Base-by-base conservation (phyloP, 1,139 yeast species). In the Starmera stellimalicola region DNA sequence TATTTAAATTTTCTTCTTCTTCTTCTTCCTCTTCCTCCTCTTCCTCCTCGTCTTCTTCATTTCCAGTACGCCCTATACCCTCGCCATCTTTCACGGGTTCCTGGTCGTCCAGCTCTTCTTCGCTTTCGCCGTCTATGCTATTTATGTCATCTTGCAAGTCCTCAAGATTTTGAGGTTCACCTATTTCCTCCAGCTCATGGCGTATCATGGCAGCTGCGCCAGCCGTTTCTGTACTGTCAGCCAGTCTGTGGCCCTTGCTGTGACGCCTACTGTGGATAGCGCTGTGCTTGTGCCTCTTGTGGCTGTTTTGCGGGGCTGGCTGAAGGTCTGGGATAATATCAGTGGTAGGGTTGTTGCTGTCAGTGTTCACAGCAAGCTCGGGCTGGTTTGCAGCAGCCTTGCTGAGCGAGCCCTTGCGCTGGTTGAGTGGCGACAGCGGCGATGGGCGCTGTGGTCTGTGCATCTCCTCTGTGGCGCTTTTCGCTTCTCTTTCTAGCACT, bases 11-110 rank as follows among this genome's bases (percentile, higher is more conserved):
- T 6, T 32, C 29, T 1, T 37, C 37, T 2, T 32, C 33, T 3
- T 37, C 38, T 7, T 37, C 39, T 3, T 40, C 42, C 3, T 32
- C 39, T 14, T 36, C 39, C 17, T 14, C 20, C 14, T 28, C 19
- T 3, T 18, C 18, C 18, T 25, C 27, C 23, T 22, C n/a, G 16
- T 22, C 10, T 28, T 17, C 20, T 10, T 19, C 18, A n/a, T 14
- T 23, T 6, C 23, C 9, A 7, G 14, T 5, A 16, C 20, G 26
- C 12, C 9, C 23, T 19, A 11, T 8, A 22, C 12, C 25, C 12
- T 8, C 25, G 12, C 12, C 25, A 5, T 22, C 25, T 22, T 22
- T 14, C 11, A 22, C 11, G 12, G 6, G 11, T 22, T 22, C 25
- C 12, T n/a, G 7, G 5, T 22, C 25, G 11, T 22, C 25, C 11